Conservation (phyloP, 2,329 filamentous ascomycete genomes). For the Fusarium sp. region DNA sequence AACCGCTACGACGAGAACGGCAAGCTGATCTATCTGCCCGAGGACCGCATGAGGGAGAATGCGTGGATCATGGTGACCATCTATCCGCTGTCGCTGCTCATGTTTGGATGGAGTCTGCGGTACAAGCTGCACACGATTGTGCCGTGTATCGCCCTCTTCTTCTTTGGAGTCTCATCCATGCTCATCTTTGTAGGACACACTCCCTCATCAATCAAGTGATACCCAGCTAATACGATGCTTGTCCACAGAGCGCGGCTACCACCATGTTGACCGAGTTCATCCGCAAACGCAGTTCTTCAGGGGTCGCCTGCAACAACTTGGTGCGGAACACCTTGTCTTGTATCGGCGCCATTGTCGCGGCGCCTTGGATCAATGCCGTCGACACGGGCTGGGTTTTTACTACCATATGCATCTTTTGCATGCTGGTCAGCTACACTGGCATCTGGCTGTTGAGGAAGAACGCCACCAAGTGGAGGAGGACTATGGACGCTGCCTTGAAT, state of each 20-base stretch:
- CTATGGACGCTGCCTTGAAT: constrained; percentile 70
- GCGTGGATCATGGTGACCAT: constrained; percentile 81
- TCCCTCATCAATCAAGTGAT: neutral
- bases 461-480: constrained; percentile 74
- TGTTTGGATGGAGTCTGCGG: constrained; percentile 83
- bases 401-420: constrained; percentile 65
- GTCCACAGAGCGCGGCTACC: constrained; percentile 70
- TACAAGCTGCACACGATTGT: constrained; percentile 77
- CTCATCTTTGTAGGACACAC: constrained; percentile 75
- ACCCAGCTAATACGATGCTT: constrained; percentile 19
- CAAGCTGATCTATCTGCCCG: constrained; percentile 77
- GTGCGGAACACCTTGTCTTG: constrained; percentile 84
- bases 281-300: constrained; percentile 78
- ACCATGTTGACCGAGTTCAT: constrained; percentile 92
- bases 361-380: constrained; percentile 79
- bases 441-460: constrained; percentile 75
- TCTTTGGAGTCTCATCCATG: constrained; percentile 86
- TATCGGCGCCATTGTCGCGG: constrained; percentile 77
- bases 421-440: constrained; percentile 70
- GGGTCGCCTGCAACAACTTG: constrained; percentile 87
- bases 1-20: constrained; percentile 78
- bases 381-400: constrained; percentile 86
- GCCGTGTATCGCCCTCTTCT: constrained; percentile 76
- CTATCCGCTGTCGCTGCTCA: constrained; percentile 79
- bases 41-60: constrained; percentile 88